Evolutionary conservation across 495 filamentous ascomycete genomes (phyloP).

Genomic region (Lepidopterella palustris): DNA sequence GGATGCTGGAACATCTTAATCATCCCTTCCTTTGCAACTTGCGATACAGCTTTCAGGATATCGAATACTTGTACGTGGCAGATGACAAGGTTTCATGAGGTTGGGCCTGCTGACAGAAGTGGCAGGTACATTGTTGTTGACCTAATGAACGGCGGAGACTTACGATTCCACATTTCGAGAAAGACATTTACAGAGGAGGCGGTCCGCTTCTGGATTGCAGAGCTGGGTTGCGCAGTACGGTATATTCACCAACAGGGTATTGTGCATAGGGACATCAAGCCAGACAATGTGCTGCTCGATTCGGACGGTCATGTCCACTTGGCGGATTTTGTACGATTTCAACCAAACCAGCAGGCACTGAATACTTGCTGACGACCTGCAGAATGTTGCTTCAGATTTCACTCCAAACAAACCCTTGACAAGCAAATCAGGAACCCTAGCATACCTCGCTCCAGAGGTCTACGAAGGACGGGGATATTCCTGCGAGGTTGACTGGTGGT

Average conservation of each 20-base stretch:
- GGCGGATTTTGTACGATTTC: conserved; percentile 80
- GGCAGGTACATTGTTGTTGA: conserved; percentile 95
- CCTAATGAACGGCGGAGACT: conserved; percentile 94
- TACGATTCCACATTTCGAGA: conserved; percentile 95
- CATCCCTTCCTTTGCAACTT: conserved; percentile 98
- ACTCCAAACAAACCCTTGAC: conserved; percentile 73
- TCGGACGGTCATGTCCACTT: conserved; percentile 94
- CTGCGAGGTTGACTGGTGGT: conserved; percentile 96
- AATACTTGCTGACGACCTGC: conserved; percentile 13
- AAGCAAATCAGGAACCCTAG: conserved; percentile 93
- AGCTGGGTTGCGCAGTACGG: conserved; percentile 83
- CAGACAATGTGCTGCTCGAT: conserved; percentile 92
- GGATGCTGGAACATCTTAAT: conserved; percentile 96
- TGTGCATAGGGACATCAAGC: conserved; percentile 94
- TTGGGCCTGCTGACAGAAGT: background rate
- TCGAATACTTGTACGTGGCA: conserved; percentile 85
- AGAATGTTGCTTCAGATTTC: conserved; percentile 97
- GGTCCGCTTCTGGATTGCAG: conserved; percentile 91
- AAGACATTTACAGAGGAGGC: conserved; percentile 98
- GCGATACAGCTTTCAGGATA: conserved; percentile 97
- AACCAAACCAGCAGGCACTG: conserved; percentile 4
- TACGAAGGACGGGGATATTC: conserved; percentile 83
- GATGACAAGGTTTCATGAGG: background rate
- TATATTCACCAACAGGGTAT: conserved; percentile 92
- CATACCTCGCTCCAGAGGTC: conserved; percentile 93